Evolutionary conservation across 495 filamentous ascomycete genomes (phyloP), one percentile per base, ranked within the genome.

Genomic region (Paragyromitra xinjiangensis): DNA sequence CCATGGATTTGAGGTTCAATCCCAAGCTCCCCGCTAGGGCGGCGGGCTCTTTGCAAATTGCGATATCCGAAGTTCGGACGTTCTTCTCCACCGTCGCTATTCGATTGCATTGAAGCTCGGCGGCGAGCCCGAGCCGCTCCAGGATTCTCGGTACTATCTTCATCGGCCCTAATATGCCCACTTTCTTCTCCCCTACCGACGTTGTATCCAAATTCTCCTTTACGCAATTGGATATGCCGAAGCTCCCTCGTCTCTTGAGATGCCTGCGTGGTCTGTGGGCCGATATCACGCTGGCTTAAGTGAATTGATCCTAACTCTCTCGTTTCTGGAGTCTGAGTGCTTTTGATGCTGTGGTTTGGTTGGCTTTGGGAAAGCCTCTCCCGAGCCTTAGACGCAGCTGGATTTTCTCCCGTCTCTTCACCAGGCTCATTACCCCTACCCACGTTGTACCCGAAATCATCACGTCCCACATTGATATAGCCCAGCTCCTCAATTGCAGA

Each of bases 161-260:
- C 51, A 16, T 73, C 63, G 9, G 40, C 29, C 26, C 63, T 58
- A 6, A 73, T 68, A 40, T 39, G 71, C 5, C 63, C 71, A 11
- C 37, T 37, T 39, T 73, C 71, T 39, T 73, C 62, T 7, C 71
- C 63, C 19, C 74, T 50, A 51, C 74, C 69, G 24, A 62, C 9
- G n/a, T 77, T 77, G 42, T 77, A 67, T 11, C 69, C 74, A 26
- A 77, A 77, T 5, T 67, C 74, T 19, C 61, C 51, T 2, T 22
- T 59, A 5, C 37, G 58, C 5, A 75, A 11, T 12, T 29, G 34
- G 6, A 67, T 53, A 40, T 66, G 40, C 3, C 71, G 29, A 9
- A 68, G 56, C 53, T 77, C 71, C n/a, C 34, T 29, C 3, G 53
- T 59, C 39, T 77, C 70, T 6, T 40, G 29, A n/a, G 70, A 59